Evolutionary conservation across 768 basidiomycete genomes (phyloP).

Genomic region (Cystobasidium ongulense): DNA sequence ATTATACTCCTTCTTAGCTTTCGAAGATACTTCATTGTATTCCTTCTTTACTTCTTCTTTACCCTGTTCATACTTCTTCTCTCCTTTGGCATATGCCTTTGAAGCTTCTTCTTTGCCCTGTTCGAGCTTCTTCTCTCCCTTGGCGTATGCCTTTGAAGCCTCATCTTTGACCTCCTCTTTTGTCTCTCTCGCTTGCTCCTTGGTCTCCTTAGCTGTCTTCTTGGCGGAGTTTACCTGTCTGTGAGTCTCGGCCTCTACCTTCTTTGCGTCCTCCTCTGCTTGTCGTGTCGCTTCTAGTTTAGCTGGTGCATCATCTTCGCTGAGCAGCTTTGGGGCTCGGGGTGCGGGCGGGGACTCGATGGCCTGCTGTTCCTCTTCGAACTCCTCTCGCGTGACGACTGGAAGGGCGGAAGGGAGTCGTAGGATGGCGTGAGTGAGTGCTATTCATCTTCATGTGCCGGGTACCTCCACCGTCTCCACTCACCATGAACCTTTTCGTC

Average conservation of each 20-base stretch:
- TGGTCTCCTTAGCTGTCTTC: conserved; percentile 2
- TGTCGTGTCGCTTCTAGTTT: conserved; percentile 42
- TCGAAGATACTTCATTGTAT: conserved; percentile 39
- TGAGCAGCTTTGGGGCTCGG: not conserved
- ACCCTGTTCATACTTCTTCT: conserved; percentile 7
- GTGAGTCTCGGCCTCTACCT: conserved; percentile 67
- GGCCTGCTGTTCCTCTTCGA: not conserved
- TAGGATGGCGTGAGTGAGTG: not conserved
- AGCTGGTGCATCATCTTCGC: not conserved
- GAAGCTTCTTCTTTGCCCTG: not conserved
- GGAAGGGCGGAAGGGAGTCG: not conserved
- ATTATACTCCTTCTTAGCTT: conserved; percentile 3
- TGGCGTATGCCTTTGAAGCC: conserved; percentile 24
- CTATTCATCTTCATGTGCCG: no score
- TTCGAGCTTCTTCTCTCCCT: conserved; percentile 42
- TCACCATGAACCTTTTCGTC: conserved; percentile 29
- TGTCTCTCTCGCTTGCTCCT: not conserved
- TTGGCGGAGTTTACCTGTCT: not conserved
- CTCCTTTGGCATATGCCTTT: conserved; percentile 37
- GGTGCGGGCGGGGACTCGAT: not conserved
- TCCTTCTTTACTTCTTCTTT: conserved; percentile 18
- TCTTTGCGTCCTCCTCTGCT: conserved; percentile 53
- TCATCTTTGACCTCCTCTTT: not conserved
- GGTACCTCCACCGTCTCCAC: not conserved
- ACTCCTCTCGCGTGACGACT: conserved; percentile 30